phyloP scores from a whole-genome alignment of 2,329 filamentous ascomycete genomes.

The Colletotrichum gigasporum region DNA sequence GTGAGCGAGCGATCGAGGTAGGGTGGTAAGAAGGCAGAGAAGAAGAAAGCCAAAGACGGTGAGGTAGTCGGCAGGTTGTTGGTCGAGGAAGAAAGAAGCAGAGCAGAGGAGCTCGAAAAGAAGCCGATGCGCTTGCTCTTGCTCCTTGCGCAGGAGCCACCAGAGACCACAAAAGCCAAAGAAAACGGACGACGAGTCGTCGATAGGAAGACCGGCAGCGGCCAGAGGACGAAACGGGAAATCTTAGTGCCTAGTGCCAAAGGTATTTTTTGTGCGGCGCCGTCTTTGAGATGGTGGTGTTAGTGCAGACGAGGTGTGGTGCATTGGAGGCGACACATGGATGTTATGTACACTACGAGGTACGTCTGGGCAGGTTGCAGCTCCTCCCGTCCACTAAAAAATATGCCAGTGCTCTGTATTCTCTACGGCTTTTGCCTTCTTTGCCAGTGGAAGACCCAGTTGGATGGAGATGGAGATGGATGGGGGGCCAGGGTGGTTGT shows the following conservation, averaged over 20 bases:
- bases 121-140: slow-evolving; percentile 10
- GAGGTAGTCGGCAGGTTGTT: too few species aligned
- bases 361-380: too few species aligned
- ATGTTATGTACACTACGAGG: too few species aligned
- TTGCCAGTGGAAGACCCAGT: neutral
- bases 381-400: too few species aligned
- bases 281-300: slow-evolving; percentile 21
- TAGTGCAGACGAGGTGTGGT: slow-evolving; percentile 23
- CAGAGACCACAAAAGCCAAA: slow-evolving; percentile 23
- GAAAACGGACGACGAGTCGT: slow-evolving; percentile 19
- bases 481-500: too few species aligned
- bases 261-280: slow-evolving; percentile 17
- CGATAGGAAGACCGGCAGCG: slow-evolving; percentile 16
- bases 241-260: slow-evolving; percentile 19
- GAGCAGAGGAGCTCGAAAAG: slow-evolving; percentile 7
- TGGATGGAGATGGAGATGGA: too few species aligned
- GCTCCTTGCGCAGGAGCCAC: slow-evolving; percentile 18
- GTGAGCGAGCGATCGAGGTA: neutral
- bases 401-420: too few species aligned
- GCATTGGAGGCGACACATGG: neutral
- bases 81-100: neutral
- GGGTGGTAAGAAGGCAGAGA: neutral
- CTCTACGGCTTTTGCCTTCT: neutral
- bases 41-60: too few species aligned
- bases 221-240: slow-evolving; percentile 30